Evolutionary conservation across 371 early-diverging fungal genomes (phyloP), one percentile per base, ranked within the genome.

Genomic region (Mortierella sp.): DNA sequence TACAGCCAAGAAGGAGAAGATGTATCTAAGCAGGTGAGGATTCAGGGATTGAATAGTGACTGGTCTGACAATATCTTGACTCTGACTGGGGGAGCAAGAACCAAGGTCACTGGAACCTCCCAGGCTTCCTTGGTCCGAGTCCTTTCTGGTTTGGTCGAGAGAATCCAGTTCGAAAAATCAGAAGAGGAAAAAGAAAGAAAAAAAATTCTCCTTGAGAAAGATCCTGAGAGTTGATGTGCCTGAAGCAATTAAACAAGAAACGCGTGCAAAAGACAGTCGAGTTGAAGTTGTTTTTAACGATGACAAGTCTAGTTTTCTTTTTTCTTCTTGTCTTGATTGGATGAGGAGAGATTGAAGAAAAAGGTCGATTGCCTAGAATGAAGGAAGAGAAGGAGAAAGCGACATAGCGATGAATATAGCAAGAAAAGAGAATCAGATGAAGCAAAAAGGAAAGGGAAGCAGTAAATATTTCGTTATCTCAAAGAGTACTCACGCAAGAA

Each of bases 1-100:
- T 26, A 80, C 57, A 10, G 80, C 75, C 29, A 80, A 61, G 43
- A 74, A 80, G 12, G 75, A 74, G 51, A 80, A 80, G 34, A 80
- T 37, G 35, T 56, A 31, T 47, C 47, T 35, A n/a, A 54, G 56
- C 35, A 40, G 22, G 31, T 32, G 8, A 2, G 59, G 37, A 2
- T 29, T 22, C 29, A 80, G 43, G 26, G 80, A 80, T 40, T 80
- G 80, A 49, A 80, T 80, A 23, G 75, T 75, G 15, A 70, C 67
- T 1, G 74, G 65, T 37, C 32, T 47, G 40, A 28, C 23, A 22
- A 49, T 12, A 15, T 67, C 60, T 32, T 29, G 17, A 6, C 12
- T 2, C n/a, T 34, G 29, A 23, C 26, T 15, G 9, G n/a, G 19
- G 12, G 55, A 42, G 31, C 15, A n/a, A 37, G 64, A 32, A 49